Evolutionary conservation across 495 filamentous ascomycete genomes (phyloP), one percentile per base, ranked within the genome.

Genomic region (Daldinia concentrica): DNA sequence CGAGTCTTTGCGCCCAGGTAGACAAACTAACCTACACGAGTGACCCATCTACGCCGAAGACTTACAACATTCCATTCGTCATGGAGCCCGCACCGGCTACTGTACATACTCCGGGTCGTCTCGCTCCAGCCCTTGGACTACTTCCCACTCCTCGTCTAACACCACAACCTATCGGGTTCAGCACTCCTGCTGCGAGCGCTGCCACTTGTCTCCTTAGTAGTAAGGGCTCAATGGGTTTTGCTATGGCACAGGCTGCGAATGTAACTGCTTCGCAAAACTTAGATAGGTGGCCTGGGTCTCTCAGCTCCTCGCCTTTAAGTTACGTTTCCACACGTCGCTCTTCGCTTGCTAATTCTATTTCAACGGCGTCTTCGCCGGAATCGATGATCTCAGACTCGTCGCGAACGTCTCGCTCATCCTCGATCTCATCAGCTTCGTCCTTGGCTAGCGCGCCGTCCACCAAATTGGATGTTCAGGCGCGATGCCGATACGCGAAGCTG

Each of bases 141-240:
- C 82, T 94, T 69, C 93, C 91, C 12, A 97, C 93, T 1, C 92
- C 93, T 61, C 88, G 89, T 73, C 79, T 95, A 79, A 94, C 93
- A 17, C 93, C 93, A n/a, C 90, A 93, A 74, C 84, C 86, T 36
- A 86, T 86, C 69, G 86, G 87, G 79, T 89, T 89, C 75, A 87
- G 83, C 82, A 96, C 94, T 91, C 95, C 95, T 92, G 94, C 94
- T 82, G 94, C 85, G 92, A 91, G 92, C 91, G 84, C 86, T 80
- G 83, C 82, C 75, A 77, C 84, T 79, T 78, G 83, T 83, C 74
- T 88, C 81, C 81, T 85, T 52, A 71, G 73, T 62, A 76, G 77
- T 22, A 81, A 79, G 64, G 71, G 76, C 65, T 92, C 92, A 17
- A 94, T 97, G 88, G 84, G 89, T 71, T 84, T 88, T 58, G 93